phyloP scores from a whole-genome alignment of 805 yeast genomes.

The Yarrowia sp. region DNA sequence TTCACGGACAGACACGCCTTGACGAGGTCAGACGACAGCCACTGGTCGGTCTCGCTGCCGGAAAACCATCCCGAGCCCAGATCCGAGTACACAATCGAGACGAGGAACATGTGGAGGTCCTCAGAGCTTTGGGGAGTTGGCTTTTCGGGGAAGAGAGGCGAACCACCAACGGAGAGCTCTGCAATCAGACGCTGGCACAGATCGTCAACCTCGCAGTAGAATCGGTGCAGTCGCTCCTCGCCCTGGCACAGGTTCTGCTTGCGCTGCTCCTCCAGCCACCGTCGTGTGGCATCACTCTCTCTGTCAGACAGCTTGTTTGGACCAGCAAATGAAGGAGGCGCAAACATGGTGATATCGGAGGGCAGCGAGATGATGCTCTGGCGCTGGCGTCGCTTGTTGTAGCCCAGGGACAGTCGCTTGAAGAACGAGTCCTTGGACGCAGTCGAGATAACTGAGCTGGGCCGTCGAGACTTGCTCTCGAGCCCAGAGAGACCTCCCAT shows the following conservation, averaged over 20 bases:
- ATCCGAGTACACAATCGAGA: slow-evolving; percentile 32
- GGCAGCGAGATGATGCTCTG: slow-evolving; percentile 35
- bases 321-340: slow-evolving; percentile 35
- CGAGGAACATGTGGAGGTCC: slow-evolving; percentile 31
- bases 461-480: background rate
- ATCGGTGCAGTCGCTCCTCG: slow-evolving; percentile 41
- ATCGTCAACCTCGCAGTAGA: slow-evolving; percentile 38
- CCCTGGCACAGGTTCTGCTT: slow-evolving; percentile 39
- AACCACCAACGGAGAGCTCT: slow-evolving; percentile 33
- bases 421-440: slow-evolving; percentile 32
- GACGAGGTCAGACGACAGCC: slow-evolving; percentile 2
- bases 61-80: slow-evolving; percentile 31
- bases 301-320: slow-evolving; percentile 39
- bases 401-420: slow-evolving; percentile 29
- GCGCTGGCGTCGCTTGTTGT: slow-evolving; percentile 31
- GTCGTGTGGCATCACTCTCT: slow-evolving; percentile 37
- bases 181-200: slow-evolving; percentile 37
- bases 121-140: slow-evolving; percentile 29
- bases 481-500: slow-evolving; percentile 1
- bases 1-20: slow-evolving; percentile 22
- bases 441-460: slow-evolving; percentile 28
- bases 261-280: slow-evolving; percentile 37
- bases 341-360: slow-evolving; percentile 36
- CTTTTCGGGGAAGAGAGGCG: slow-evolving; percentile 20
- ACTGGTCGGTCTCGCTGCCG: slow-evolving; percentile 27